Base-by-base conservation (phyloP, 2,329 filamentous ascomycete species). In the Colletotrichum truncatum region DNA sequence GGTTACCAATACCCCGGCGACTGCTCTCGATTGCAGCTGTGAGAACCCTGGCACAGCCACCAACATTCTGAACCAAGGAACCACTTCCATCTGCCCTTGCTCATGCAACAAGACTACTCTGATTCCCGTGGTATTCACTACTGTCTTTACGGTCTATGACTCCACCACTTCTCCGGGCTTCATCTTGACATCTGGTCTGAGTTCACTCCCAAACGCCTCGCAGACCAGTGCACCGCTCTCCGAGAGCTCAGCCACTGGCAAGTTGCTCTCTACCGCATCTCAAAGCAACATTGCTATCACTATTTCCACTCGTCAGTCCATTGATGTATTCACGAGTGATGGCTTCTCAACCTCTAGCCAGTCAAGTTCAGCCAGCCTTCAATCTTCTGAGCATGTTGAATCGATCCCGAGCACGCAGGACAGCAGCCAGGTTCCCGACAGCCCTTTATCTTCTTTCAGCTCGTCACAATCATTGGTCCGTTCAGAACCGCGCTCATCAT, bases 141-240 rank as follows among this genome's bases (percentile, higher is more conserved):
- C 56, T 4, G n/a, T 65, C 34, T 54, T 54, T 12, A 65, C 56
- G 2, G 14, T 65, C 32, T 55, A 49, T 21, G 48, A 48, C 5
- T 12, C 48, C 8, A 16, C 16, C 30, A 39, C n/a, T n/a, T 45
- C 39, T 3, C 21, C 10, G 1, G 11, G 16, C 25, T n/a, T 18
- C 2, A 11, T 43, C 6, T 12, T 18, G 4, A 34, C 51, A 11
- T 32, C 43, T 18, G 12, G 6, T 9, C 32, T 23, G 6, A 12
- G 10, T 9, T 28, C 46, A 9, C 9, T 41, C 6, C 6, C 43
- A 16, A 25, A 16, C 23, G 9, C 18, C 14, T 43, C 51, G 6
- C 6, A 4, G 11, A 48, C 12, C 25, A 9, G n/a, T 2, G 12
- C 14, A 9, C 16, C 6, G 7, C 7, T 39, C 11, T 32, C 55